Base-by-base conservation (phyloP, 2,329 filamentous ascomycete species). In the Fusarium avenaceum region DNA sequence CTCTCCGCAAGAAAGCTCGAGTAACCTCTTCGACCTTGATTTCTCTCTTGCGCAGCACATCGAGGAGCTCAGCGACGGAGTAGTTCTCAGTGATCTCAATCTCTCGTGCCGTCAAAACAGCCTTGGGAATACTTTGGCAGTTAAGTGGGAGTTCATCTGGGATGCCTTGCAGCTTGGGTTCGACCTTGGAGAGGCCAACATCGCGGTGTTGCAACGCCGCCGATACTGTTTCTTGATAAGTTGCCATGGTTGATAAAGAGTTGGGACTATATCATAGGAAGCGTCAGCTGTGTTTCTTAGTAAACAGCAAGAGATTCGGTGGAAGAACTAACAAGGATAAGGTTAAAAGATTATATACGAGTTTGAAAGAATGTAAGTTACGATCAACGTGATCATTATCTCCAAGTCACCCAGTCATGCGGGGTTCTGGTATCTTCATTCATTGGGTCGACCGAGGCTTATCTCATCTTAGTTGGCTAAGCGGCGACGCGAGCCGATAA, bases 81-180 rank as follows among this genome's bases (percentile, higher is more conserved):
- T 76, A 76, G 4, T 63, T 70, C 32, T 76, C 74, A 0, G 74
- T 76, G n/a, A 76, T 74, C 17, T 76, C 74, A 15, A 72, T 69
- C 44, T 76, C 74, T 13, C 71, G 62, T 7, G 55, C 22, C 4
- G 74, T 75, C n/a, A 77, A 49, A 1, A 74, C 38, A 14, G 56
- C 33, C 9, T 63, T 46, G 3, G 75, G 66, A 2, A 77, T 57
- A 9, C 54, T 65, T 43, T 70, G 70, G 2, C 70, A 76, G 57
- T 53, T 71, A 14, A 71, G 45, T 13, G 71, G 71, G 3, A 73
- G 49, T 13, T 66, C 47, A 9, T 60, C 39, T 0, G 74, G 74
- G 20, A 76, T 19, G 3, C 73, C 72, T 9, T 74, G 24, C 1
- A 76, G 65, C 48, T 67, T 67, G 2, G 74, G 74, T 20, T 74